Evolutionary conservation across 495 filamentous ascomycete genomes (phyloP).

Genomic region (Lasiosphaeria hispida): DNA sequence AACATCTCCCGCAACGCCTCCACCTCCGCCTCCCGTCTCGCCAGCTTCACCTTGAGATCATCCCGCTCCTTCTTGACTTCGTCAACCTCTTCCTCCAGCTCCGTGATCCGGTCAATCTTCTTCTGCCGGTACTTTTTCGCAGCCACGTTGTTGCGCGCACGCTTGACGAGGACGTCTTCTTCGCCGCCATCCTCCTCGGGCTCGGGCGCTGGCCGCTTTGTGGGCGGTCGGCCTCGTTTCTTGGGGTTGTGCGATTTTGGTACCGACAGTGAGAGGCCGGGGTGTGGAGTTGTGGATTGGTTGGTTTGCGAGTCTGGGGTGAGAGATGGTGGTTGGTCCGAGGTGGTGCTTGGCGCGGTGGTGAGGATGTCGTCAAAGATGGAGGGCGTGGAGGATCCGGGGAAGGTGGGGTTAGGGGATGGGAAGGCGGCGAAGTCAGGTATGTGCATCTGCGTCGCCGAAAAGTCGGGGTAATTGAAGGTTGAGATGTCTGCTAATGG

Average conservation of each 20-base stretch:
- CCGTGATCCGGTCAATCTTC: slow-evolving; percentile 62
- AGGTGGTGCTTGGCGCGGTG: background rate
- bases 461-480: background rate
- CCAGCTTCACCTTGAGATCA: slow-evolving; percentile 61
- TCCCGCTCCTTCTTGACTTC: slow-evolving; percentile 60
- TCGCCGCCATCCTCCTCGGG: slow-evolving; percentile 2
- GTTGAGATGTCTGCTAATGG: background rate
- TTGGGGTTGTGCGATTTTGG: background rate
- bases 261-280: background rate
- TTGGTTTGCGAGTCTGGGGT: background rate
- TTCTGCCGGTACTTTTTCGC: slow-evolving; percentile 71
- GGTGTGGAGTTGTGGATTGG: background rate
- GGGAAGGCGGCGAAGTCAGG: slow-evolving; percentile 4
- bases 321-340: background rate
- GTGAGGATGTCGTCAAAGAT: background rate
- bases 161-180: slow-evolving; percentile 43
- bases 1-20: slow-evolving; percentile 45
- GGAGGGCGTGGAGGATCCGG: background rate
- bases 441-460: slow-evolving; percentile 2
- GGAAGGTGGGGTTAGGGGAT: background rate
- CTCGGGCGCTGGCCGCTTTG: background rate
- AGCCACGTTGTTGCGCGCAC: slow-evolving; percentile 65
- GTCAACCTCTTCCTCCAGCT: slow-evolving; percentile 60
- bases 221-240: slow-evolving; percentile 17
- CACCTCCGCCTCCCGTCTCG: slow-evolving; percentile 62